Conservation (phyloP, 2,329 filamentous ascomycete genomes). For the Aaosphaeria arxii region DNA sequence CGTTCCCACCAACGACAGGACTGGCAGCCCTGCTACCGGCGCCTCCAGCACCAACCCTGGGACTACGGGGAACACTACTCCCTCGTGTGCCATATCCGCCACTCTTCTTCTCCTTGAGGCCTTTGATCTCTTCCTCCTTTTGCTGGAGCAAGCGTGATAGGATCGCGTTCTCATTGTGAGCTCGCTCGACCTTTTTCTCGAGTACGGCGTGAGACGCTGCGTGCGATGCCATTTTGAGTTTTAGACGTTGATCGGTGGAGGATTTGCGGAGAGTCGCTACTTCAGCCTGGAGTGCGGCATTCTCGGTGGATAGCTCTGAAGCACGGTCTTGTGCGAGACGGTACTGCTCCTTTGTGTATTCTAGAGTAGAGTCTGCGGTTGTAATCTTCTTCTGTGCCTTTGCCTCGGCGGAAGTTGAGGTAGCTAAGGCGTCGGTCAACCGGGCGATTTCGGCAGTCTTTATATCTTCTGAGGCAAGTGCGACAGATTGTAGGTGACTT, state of each 20-base stretch:
- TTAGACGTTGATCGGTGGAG: constrained; percentile 12
- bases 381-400: constrained; percentile 30
- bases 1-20: constrained; percentile 8
- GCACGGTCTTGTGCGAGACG: constrained; percentile 27
- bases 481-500: constrained; percentile 11
- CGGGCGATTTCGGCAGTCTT: constrained; percentile 21
- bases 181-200: constrained; percentile 4
- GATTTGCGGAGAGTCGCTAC: constrained; percentile 3
- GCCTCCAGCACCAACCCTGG: constrained; percentile 21
- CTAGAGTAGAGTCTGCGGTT: constrained; percentile 44
- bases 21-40: constrained; percentile 25
- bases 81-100: constrained; percentile 25
- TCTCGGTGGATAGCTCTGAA: constrained; percentile 5
- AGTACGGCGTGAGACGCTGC: constrained; percentile 10
- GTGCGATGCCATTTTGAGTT: constrained; percentile 16
- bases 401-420: constrained; percentile 12
- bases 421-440: constrained; percentile 19
- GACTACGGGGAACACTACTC: constrained; percentile 21
- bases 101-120: constrained; percentile 15
- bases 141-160: constrained; percentile 12
- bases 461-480: constrained; percentile 17
- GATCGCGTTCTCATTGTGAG: constrained; percentile 8
- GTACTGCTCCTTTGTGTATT: constrained; percentile 59
- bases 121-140: constrained; percentile 21
- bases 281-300: constrained; percentile 11